These are phyloP conservation scores for Colletotrichum truncatum DNA, from an alignment of 2,329 filamentous ascomycete genomes.

Conservation along the genomic window DNA sequence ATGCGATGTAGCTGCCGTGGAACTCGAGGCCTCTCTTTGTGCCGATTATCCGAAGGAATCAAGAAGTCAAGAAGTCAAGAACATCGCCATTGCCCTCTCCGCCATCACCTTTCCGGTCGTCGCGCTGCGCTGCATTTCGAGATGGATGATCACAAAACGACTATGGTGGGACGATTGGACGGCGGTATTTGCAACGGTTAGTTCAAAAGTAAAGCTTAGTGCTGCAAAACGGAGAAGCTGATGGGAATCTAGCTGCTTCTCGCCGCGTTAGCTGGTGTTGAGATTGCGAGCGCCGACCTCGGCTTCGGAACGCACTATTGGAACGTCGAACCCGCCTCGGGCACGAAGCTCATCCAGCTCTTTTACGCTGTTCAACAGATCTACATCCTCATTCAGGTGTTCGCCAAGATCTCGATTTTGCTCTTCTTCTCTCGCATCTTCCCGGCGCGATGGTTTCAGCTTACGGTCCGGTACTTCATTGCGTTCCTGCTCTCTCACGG, in stretches of 20 bases:
- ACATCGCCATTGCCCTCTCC: constrained; percentile 36
- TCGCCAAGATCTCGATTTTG: constrained; percentile 37
- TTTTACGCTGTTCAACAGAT: constrained; percentile 35
- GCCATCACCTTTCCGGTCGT: constrained; percentile 28
- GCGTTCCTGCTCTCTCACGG: constrained; percentile 32
- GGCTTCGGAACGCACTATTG: constrained; percentile 37
- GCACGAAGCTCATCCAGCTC: constrained; percentile 26
- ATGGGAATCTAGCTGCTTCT: constrained; percentile 20
- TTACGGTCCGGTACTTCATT: constrained; percentile 25
- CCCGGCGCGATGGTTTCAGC: constrained; percentile 27
- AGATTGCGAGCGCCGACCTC: constrained; percentile 32
- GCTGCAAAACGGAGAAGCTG: not conserved
- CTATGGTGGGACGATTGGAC: constrained; percentile 35
- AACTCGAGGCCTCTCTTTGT: constrained; percentile 25
- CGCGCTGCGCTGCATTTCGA: constrained; percentile 31
- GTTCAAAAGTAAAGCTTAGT: not conserved
- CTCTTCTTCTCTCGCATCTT: constrained; percentile 36
- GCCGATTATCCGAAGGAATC: constrained; percentile 33
- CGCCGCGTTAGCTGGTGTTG: constrained; percentile 30
- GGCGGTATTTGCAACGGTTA: constrained; percentile 21
- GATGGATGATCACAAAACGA: constrained; percentile 22
- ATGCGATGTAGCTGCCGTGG: not conserved
- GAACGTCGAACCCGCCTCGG: constrained; percentile 31
- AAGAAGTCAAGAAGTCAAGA: constrained; percentile 32
- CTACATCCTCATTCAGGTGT: constrained; percentile 36